Evolutionary conservation across 192 early-diverging fungal species (phyloP).

Genomic region (Lobosporangium transversale): DNA sequence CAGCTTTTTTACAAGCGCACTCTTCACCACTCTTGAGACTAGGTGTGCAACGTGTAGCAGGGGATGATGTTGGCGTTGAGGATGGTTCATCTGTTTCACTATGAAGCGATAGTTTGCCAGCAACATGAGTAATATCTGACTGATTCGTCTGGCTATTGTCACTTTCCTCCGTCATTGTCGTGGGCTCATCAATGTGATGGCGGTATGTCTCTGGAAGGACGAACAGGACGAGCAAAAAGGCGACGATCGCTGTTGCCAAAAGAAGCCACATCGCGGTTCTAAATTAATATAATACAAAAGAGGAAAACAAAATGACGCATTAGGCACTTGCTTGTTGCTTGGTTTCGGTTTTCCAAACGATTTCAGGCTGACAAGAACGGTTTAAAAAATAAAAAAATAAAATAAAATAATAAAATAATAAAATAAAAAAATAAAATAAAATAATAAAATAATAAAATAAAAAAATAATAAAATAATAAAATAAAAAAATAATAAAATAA

Average conservation of each 20-base stretch:
- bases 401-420: neutral
- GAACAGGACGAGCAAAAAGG: constrained; percentile 42
- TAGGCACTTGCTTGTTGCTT: too few species aligned
- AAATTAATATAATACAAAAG: neutral
- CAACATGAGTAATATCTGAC: constrained; percentile 35
- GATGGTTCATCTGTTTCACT: neutral
- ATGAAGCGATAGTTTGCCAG: constrained; percentile 36
- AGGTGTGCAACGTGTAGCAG: neutral
- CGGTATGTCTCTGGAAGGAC: constrained; percentile 60
- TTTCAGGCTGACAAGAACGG: too few species aligned
- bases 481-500: too few species aligned
- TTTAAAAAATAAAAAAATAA: neutral
- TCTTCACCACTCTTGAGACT: neutral
- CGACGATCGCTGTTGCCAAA: constrained; percentile 27
- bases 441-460: too few species aligned
- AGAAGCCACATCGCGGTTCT: constrained; percentile 48
- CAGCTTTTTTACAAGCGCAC: too few species aligned
- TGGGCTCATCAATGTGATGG: constrained; percentile 48
- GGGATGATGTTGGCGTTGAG: neutral
- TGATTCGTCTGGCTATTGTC: constrained; percentile 26
- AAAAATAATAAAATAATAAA: too few species aligned
- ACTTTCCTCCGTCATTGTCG: constrained; percentile 16
- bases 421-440: neutral
- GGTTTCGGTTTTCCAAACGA: too few species aligned
- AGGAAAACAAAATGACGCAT: neutral